Evolutionary conservation across 495 filamentous ascomycete genomes (phyloP).

Genomic region (Hypoxylon fuscum): DNA sequence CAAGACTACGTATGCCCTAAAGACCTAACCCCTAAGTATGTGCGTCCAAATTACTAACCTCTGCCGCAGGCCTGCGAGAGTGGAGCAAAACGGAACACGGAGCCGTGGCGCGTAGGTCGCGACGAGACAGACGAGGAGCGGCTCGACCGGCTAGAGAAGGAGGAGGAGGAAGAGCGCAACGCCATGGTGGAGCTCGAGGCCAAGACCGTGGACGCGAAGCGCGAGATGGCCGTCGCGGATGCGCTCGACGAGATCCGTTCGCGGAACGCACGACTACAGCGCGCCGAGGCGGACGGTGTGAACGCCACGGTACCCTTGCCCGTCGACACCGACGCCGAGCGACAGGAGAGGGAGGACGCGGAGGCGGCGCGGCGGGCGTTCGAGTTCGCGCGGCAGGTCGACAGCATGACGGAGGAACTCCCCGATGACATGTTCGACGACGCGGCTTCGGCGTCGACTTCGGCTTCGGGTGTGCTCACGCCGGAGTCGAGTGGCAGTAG

Average conservation of each 20-base stretch:
- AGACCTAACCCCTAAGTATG: background rate
- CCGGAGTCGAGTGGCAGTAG: slow-evolving; percentile 21
- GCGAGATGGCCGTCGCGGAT: slow-evolving; percentile 97
- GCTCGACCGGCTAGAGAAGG: slow-evolving; percentile 82
- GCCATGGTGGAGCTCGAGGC: slow-evolving; percentile 90
- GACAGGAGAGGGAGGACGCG: slow-evolving; percentile 83
- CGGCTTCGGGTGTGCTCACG: slow-evolving; percentile 30
- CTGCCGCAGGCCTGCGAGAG: slow-evolving; percentile 63
- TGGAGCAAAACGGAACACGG: slow-evolving; percentile 92
- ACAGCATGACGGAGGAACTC: slow-evolving; percentile 59
- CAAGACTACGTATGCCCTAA: slow-evolving; percentile 76
- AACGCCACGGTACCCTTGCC: slow-evolving; percentile 52
- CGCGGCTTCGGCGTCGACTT: slow-evolving; percentile 37
- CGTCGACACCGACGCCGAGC: slow-evolving; percentile 66
- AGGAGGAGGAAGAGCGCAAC: slow-evolving; percentile 80
- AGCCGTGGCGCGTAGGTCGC: slow-evolving; percentile 78
- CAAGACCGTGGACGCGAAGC: slow-evolving; percentile 89
- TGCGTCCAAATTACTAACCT: slow-evolving; percentile 5
- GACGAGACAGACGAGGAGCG: slow-evolving; percentile 88
- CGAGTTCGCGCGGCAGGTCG: slow-evolving; percentile 59
- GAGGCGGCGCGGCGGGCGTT: slow-evolving; percentile 86
- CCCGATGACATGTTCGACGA: slow-evolving; percentile 49
- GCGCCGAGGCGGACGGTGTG: slow-evolving; percentile 69
- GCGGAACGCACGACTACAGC: slow-evolving; percentile 85
- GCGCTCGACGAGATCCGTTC: slow-evolving; percentile 93